Evolutionary conservation across 2,329 filamentous ascomycete species (phyloP), one percentile per base, ranked within the genome.

Genomic region (Sclerotinia minor): DNA sequence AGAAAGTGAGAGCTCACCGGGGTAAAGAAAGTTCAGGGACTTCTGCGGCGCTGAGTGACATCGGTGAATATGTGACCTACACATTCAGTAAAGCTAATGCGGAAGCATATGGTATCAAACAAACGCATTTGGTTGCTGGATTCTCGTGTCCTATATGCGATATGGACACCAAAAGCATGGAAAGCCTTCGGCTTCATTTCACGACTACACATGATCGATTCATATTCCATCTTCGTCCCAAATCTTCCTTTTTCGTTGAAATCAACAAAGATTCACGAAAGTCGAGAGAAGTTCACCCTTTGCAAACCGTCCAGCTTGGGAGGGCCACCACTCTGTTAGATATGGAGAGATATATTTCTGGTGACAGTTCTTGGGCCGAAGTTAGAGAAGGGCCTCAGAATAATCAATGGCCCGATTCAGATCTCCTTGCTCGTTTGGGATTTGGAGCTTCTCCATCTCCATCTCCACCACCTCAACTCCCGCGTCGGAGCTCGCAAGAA

Each of bases 341-440:
- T 66, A 71, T 85, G 52, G 79, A 81, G 26, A 79, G 79, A 26
- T 80, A 79, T 65, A 71, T 81, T 21, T 75, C 78, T 2, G 82
- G 82, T 11, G 82, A 86, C 69, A 75, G 81, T 15, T 80, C 81
- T 0, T 85, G 81, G 81, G 70, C 80, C 7, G 79, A 75, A 21
- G 79, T 79, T 8, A 80, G 83, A 4, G 73, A 81, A 50, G 81
- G 80, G 0, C 77, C 80, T 0, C 72, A 79, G 2, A 75, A 82
- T 60, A 76, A 80, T 59, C 44, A 45, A 52, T 67, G 65, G 65
- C 45, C 54, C 9, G 70, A 55, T 58, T 67, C 73, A 7, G 63
- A 71, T 11, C 64, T 73, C 49, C 67, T 73, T 29, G 26, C 57
- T 7, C 61, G 70, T 53, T 61, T 63, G 9, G 21, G 55, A 17